Percentiles rank a stretch among this genome's conserved stretches.
Conservation (phyloP, 2,329 filamentous ascomycete species). For the Cladosporium sp. region DNA sequence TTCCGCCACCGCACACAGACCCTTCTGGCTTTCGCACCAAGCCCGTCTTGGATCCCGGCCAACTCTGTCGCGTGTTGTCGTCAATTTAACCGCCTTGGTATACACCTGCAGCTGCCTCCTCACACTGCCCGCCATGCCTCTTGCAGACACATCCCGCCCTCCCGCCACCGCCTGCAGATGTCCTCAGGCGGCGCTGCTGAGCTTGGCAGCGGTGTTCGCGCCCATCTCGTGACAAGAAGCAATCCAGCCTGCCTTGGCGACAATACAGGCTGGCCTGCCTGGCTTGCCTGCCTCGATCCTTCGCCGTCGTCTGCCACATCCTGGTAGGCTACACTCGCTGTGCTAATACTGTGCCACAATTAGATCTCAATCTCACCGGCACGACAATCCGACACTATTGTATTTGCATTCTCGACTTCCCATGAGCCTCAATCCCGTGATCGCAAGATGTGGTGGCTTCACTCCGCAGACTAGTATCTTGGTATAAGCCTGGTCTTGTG, state of each 20-base stretch:
- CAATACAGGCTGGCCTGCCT: background rate
- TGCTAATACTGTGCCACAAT: background rate
- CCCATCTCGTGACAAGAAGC: constrained; percentile 9
- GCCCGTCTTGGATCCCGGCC: constrained; percentile 4
- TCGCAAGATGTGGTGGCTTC: background rate
- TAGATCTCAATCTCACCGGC: constrained; percentile 3
- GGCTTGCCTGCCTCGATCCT: background rate
- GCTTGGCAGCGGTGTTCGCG: background rate
- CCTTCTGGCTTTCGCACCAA: background rate
- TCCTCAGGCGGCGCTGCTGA: background rate
- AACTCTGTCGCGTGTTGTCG: background rate
- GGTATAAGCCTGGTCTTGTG: background rate
- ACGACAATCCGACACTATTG: constrained; percentile 1
- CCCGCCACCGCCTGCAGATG: constrained; percentile 1
- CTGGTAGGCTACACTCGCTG: background rate
- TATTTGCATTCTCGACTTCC: background rate
- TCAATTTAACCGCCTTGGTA: constrained; percentile 12
- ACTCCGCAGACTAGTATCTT: background rate
- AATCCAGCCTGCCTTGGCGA: constrained; percentile 6
- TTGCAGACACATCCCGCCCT: constrained; percentile 4
- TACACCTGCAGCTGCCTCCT: background rate
- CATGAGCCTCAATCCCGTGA: background rate
- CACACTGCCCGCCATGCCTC: background rate
- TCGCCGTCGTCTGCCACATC: background rate
- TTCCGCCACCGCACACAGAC: background rate